phyloP scores from a whole-genome alignment of 2,329 filamentous ascomycete species.

The Aaosphaeria pasadenensis region DNA sequence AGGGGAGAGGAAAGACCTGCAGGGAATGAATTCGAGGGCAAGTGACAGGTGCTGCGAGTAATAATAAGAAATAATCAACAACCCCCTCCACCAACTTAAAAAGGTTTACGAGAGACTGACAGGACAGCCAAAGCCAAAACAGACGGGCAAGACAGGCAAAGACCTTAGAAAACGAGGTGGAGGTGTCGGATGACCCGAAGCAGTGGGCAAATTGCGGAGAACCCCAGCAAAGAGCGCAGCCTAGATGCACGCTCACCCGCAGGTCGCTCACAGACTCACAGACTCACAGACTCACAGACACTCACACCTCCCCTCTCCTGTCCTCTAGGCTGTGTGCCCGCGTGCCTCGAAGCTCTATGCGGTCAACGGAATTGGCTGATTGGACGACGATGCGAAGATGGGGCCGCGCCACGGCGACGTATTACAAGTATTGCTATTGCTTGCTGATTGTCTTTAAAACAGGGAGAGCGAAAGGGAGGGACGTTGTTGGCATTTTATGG shows the following conservation, averaged over 20 bases:
- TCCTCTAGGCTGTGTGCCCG: constrained; percentile 17
- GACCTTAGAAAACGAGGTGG: not conserved
- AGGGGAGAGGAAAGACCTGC: too few species aligned
- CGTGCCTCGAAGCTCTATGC: constrained; percentile 2
- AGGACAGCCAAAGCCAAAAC: too few species aligned
- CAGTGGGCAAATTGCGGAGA: constrained; percentile 31
- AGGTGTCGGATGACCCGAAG: constrained; percentile 25
- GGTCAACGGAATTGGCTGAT: not conserved
- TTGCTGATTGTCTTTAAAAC: too few species aligned
- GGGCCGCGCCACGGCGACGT: not conserved
- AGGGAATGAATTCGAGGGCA: too few species aligned
- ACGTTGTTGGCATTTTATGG: too few species aligned
- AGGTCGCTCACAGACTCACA: not conserved
- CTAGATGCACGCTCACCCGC: constrained; percentile 13
- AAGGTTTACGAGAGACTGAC: too few species aligned
- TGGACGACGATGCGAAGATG: not conserved
- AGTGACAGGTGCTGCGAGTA: too few species aligned
- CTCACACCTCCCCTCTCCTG: constrained; percentile 6
- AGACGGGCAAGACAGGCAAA: not conserved
- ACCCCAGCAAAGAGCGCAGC: constrained; percentile 11
- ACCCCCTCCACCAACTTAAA: too few species aligned
- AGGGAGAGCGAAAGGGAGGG: too few species aligned
- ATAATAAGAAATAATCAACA: too few species aligned
- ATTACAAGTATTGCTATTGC: not conserved
- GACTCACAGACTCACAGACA: constrained; percentile 13